phyloP scores from a whole-genome alignment of 176 grass and related monocot genomes.

The Eragrostis nindensis region DNA sequence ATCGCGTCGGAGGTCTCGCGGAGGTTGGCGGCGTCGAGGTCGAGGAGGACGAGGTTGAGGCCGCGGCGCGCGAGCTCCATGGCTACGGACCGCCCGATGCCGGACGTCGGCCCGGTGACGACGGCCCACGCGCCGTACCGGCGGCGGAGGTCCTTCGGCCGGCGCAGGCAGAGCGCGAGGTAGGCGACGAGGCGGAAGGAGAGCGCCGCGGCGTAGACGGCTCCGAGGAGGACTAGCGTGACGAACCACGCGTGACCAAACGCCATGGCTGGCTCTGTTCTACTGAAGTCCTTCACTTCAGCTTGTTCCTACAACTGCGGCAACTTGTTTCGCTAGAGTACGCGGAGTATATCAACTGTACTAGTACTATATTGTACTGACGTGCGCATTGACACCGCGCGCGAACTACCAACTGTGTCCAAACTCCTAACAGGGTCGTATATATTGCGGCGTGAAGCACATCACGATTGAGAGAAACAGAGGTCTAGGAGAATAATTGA shows the following conservation, averaged over 20 bases:
- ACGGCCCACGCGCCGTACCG: conserved; percentile 58
- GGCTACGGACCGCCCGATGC: conserved; percentile 55
- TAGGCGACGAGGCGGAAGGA: not conserved
- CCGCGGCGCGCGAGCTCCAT: conserved; percentile 47
- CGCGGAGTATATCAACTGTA: no score
- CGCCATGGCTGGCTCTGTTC: no score
- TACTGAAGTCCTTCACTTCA: no score
- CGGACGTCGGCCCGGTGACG: conserved; percentile 56
- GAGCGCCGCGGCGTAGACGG: not conserved
- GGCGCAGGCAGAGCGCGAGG: conserved; percentile 16
- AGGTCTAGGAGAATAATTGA: no score
- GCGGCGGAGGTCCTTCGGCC: conserved; percentile 19
- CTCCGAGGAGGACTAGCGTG: conserved; percentile 4
- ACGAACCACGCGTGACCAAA: conserved; percentile 4
- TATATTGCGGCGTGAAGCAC: no score
- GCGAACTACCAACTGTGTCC: no score
- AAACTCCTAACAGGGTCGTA: no score
- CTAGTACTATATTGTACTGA: no score
- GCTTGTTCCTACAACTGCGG: no score
- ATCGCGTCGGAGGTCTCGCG: conserved; percentile 33
- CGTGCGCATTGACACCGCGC: no score
- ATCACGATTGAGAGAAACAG: no score
- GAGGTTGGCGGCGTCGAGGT: conserved; percentile 57
- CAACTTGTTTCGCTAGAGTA: no score
- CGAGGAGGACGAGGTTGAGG: conserved; percentile 61